A percentile compares a stretch with the other conserved stretches of the same genome.
Evolutionary conservation across 2,329 filamentous ascomycete species (phyloP).

Genomic region (Dactylellina drechsleri): DNA sequence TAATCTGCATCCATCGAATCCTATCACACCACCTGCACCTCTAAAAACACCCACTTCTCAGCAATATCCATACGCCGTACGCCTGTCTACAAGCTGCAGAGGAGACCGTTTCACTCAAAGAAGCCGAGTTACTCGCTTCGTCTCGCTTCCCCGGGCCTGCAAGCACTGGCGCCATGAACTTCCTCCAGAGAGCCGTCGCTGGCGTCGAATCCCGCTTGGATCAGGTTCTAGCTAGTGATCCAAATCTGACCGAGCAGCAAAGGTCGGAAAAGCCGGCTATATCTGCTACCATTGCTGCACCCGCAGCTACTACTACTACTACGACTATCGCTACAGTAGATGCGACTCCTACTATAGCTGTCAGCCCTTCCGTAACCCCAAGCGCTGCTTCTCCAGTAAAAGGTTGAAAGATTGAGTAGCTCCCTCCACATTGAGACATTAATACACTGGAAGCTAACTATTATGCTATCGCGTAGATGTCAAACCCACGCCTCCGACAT

Average conservation of each 20-base stretch:
- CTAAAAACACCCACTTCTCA: not conserved
- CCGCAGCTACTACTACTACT: not conserved
- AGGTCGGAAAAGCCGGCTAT: conserved; percentile 60
- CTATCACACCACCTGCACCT: not conserved
- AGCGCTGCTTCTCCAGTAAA: conserved; percentile 11
- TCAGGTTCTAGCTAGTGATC: conserved; percentile 84
- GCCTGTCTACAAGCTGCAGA: not conserved
- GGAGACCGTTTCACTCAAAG: not conserved
- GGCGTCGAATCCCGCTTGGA: conserved; percentile 94
- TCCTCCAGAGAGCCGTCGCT: conserved; percentile 89
- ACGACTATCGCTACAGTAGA: not conserved
- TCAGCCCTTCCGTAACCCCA: conserved; percentile 3
- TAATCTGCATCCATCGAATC: not conserved
- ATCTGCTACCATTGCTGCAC: conserved; percentile 41
- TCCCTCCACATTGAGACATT: not conserved
- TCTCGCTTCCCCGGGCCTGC: not conserved
- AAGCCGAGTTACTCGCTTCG: no score
- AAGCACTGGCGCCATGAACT: conserved; percentile 60
- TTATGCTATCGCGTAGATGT: conserved; percentile 13
- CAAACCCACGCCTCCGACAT: conserved; percentile 53
- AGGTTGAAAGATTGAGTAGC: conserved; percentile 12
- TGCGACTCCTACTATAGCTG: conserved; percentile 10
- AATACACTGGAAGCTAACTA: conserved; percentile 4
- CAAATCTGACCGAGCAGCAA: conserved; percentile 60
- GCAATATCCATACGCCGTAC: not conserved